Conservation (phyloP, 2,329 filamentous ascomycete species). For the Nakataea oryzae region DNA sequence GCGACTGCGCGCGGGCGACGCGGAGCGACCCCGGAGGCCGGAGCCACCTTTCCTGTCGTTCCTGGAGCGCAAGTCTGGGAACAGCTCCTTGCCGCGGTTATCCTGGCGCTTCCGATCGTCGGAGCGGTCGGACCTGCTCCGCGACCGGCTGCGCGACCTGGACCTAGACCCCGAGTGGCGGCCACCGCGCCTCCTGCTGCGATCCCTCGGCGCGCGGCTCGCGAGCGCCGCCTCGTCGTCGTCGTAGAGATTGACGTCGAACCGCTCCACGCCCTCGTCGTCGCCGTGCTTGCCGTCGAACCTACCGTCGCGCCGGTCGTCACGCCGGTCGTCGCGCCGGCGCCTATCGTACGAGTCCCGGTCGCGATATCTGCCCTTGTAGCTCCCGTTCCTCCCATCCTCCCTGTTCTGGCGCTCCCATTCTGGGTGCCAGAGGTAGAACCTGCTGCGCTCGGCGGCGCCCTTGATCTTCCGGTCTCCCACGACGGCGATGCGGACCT, state of each 20-base stretch:
- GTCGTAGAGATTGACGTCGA: constrained; percentile 60
- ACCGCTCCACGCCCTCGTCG: constrained; percentile 44
- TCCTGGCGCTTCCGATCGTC: constrained; percentile 15
- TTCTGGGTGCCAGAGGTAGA: constrained; percentile 87
- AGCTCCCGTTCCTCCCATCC: constrained; percentile 28
- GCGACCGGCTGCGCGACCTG: constrained; percentile 8
- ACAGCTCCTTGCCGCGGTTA: constrained; percentile 53
- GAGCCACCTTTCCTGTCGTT: constrained; percentile 15
- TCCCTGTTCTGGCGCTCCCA: constrained; percentile 53
- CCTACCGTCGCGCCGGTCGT: constrained; percentile 24
- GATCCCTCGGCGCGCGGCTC: constrained; percentile 14
- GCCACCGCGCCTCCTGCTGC: constrained; percentile 11
- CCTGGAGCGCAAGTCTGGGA: constrained; percentile 28
- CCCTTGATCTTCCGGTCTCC: constrained; percentile 72
- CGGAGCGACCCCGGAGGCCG: constrained; percentile 33
- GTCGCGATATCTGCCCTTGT: constrained; percentile 48
- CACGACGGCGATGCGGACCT: constrained; percentile 62
- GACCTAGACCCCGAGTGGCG: constrained; percentile 17
- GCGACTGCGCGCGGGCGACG: constrained; percentile 32
- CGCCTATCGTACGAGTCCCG: constrained; percentile 29
- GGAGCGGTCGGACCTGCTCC: constrained; percentile 13
- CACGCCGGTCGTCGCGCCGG: constrained; percentile 22
- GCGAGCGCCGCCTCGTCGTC: constrained; percentile 32
- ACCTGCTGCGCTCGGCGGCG: constrained; percentile 73
- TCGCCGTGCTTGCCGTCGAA: constrained; percentile 32